phyloP scores from a whole-genome alignment of 2,329 filamentous ascomycete genomes.

The Ophiocordyceps camponoti-saundersi region DNA sequence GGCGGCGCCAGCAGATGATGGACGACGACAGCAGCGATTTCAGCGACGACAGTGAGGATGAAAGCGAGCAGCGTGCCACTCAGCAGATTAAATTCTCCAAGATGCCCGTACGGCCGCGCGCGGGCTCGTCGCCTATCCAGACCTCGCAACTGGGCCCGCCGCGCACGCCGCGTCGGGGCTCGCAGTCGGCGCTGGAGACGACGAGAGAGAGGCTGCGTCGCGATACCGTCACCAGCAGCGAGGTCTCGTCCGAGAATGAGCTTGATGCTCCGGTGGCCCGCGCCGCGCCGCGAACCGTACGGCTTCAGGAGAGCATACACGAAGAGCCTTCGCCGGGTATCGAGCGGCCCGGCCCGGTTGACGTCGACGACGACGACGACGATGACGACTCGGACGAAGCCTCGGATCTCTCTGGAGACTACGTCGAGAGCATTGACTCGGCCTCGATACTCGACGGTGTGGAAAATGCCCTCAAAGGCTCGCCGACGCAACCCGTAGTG shows the following conservation, averaged over 20 bases:
- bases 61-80: slow-evolving; percentile 55
- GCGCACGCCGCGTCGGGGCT: slow-evolving; percentile 41
- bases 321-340: slow-evolving; percentile 20
- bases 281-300: slow-evolving; percentile 28
- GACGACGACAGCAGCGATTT: slow-evolving; percentile 77
- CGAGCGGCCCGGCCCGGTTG: slow-evolving; percentile 24
- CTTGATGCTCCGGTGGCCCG: slow-evolving; percentile 46
- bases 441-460: slow-evolving; percentile 52
- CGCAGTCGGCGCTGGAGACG: slow-evolving; percentile 52
- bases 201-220: slow-evolving; percentile 52
- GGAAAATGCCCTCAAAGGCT: slow-evolving; percentile 37
- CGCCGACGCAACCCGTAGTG: slow-evolving; percentile 39
- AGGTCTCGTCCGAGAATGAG: slow-evolving; percentile 71
- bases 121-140: slow-evolving; percentile 75
- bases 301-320: slow-evolving; percentile 20
- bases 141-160: slow-evolving; percentile 43
- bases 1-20: slow-evolving; percentile 56
- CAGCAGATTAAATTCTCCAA: slow-evolving; percentile 94
- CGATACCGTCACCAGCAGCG: slow-evolving; percentile 68
- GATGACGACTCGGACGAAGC: slow-evolving; percentile 38
- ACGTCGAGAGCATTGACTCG: slow-evolving; percentile 52
- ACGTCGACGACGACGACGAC: slow-evolving; percentile 12
- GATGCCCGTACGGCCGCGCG: slow-evolving; percentile 74
- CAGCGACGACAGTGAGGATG: slow-evolving; percentile 71
- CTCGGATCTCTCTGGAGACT: slow-evolving; percentile 47